Evolutionary conservation across 345 rosid genomes (phyloP).

Genomic region (Populus ilicifolia): DNA sequence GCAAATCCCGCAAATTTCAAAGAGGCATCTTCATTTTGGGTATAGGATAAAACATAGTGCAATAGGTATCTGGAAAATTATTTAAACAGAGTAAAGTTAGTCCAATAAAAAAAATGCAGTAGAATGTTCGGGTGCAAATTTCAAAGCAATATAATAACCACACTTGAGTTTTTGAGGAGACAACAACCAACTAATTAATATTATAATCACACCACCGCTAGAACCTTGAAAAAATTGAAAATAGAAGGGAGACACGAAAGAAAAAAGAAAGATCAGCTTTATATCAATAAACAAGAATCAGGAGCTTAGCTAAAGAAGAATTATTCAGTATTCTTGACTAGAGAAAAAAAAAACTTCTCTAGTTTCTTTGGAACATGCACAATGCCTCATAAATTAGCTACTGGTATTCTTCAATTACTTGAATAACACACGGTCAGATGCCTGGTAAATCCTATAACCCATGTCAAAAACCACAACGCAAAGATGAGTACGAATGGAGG

Average conservation of each 20-base stretch:
- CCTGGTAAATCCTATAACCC: background rate
- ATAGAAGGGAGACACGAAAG: background rate
- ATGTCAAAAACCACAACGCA: background rate
- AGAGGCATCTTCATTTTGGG: slow-evolving; percentile 29
- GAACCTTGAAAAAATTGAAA: background rate
- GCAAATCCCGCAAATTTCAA: slow-evolving; percentile 50
- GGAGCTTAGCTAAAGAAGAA: slow-evolving; percentile 1
- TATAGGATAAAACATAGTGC: slow-evolving; percentile 51
- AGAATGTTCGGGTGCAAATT: background rate
- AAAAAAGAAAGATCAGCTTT: background rate
- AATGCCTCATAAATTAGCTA: background rate
- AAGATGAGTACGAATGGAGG: slow-evolving; percentile 5
- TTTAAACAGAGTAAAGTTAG: background rate
- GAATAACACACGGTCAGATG: background rate
- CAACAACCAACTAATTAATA: background rate
- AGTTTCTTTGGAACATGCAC: background rate
- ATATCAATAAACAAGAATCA: background rate
- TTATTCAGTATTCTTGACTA: background rate
- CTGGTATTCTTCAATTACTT: background rate
- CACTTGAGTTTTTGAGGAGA: background rate
- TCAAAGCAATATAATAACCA: background rate
- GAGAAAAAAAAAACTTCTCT: background rate
- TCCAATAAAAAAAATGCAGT: background rate
- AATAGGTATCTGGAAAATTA: slow-evolving; percentile 58
- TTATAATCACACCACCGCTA: background rate